These are phyloP conservation scores for Globisporangium nodosum DNA, from an alignment of 352 stramenopile genomes.

Conservation along the genomic window DNA sequence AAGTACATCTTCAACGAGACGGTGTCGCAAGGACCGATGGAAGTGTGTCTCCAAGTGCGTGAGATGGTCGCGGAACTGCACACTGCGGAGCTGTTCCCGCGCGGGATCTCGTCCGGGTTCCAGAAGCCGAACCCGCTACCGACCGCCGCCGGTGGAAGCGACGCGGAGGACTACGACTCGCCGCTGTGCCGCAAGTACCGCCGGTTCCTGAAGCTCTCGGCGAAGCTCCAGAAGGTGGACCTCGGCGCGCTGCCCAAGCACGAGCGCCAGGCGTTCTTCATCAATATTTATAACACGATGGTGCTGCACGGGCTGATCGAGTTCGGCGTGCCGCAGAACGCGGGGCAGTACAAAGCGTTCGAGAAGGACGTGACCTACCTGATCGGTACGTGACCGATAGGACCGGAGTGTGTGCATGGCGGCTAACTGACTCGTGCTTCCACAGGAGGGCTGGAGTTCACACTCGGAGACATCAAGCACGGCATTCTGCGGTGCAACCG, in stretches of 20 bases:
- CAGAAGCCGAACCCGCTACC: conserved; percentile 21
- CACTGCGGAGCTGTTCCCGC: conserved; percentile 52
- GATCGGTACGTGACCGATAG: conserved; percentile 27
- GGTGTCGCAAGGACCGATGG: conserved; percentile 48
- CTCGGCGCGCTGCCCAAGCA: conserved; percentile 73
- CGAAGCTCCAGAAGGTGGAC: conserved; percentile 64
- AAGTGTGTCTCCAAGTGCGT: conserved; percentile 62
- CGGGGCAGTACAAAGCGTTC: conserved; percentile 78
- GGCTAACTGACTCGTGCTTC: neutral
- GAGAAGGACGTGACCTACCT: conserved; percentile 78
- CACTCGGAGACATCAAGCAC: conserved; percentile 82
- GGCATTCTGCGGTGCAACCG: conserved; percentile 85
- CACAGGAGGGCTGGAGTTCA: conserved; percentile 68
- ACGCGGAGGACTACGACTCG: conserved; percentile 44
- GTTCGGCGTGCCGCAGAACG: conserved; percentile 81
- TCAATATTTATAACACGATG: conserved; percentile 89
- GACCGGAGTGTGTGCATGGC: no score
- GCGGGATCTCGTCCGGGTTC: conserved; percentile 69
- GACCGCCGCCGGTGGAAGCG: conserved; percentile 10
- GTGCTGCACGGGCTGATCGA: conserved; percentile 82
- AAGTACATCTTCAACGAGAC: conserved; percentile 60
- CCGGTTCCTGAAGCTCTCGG: conserved; percentile 61
- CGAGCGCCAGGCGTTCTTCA: conserved; percentile 84
- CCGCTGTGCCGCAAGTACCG: conserved; percentile 62
- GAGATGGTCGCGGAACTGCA: conserved; percentile 68